Base-by-base conservation (phyloP, 1,284 basidiomycete genomes). In the Puccinia hordei region DNA sequence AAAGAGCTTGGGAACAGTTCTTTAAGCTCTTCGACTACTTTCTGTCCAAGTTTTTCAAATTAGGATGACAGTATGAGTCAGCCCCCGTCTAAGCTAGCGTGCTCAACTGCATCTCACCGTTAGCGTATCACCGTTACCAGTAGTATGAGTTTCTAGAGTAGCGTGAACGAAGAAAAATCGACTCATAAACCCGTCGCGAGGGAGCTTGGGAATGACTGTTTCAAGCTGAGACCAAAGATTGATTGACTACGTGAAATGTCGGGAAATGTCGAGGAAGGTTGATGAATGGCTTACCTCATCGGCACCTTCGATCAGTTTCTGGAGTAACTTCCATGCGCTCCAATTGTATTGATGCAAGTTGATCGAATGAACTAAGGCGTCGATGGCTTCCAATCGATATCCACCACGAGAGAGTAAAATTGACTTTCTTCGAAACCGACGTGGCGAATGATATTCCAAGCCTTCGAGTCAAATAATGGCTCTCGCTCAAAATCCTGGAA, bases 331-430 rank as follows among this genome's bases (percentile, higher is more conserved):
- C 96, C 97, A 99, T 4, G 91, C 89, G 35, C 93, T 93, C 96
- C 97, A 99, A 85, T 98, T 98, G 91, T 94, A 99, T 10, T 93
- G 92, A 84, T 92, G 94, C 3, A 88, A 88, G 71, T 89, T 88
- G 69, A 98, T 91, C 8, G 94, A 95, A 46, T 90, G 86, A 24
- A 98, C 87, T 10, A 91, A 89, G 82, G 88, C 90, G 84, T 95
- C 93, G 49, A 96, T 92, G 0, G 96, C 94, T 84, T 94, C 92
- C 82, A 93, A 91, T 59, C 93, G 89, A 82, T 92, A 88, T 68
- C 90, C 90, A 77, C 95, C 87, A 19, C 93, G 90, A 75, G 90
- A 90, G 71, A 94, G 89, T 82, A 96, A 90, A 12, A 96, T 86
- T 0, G 91, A 91, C 85, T 94, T 92, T 78, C 92, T 93, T 8